Evolutionary conservation across 495 filamentous ascomycete genomes (phyloP), one percentile per base, ranked within the genome.

Genomic region (Xylaria telfairii): DNA sequence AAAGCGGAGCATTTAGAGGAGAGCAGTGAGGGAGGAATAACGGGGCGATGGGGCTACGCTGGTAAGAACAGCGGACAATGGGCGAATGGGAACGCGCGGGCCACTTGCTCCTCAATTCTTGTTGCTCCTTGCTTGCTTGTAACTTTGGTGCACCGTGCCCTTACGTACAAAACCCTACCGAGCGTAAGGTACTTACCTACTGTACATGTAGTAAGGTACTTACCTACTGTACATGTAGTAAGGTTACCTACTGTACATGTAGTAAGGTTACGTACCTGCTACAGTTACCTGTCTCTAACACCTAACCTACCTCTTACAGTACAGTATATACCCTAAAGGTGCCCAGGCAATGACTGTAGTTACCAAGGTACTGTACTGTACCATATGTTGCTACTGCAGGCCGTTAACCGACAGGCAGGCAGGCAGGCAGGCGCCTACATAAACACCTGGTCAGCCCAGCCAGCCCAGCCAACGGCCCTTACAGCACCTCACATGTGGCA

Each of bases 41-140:
- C 53, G 51, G 65, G 51, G 51, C 65, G 39, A 39, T 49, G 47
- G 64, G 44, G 26, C 21, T 39, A 34, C 42, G 17, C 19, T 41
- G 47, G 26, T 51, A 44, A 63, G 62, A 28, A 49, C 13, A 17
- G 24, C 19, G 47, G 64, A 54, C 64, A 54, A 54, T 68, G 34
- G 30, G 39, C 68, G 30, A 70, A 70, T 70, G 63, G 68, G 68
- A 70, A 70, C 34, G 68, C 8, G 68, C 59, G 59, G 68, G 65
- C 26, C 62, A 65, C 26, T 34, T 37, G 62, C 62, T 37, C 62
- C 44, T 59, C 51, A 24, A 17, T 10, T 54, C 24, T 54, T 59
- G 57, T 19, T 61, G 32, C 30, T 46, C 17, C 21, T 10, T 60
- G 0, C 17, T 60, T 60, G 34, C 21, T 19, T 47, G 3, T 59